Conservation (phyloP, 1,139 yeast species). For the Taphrina communis region DNA sequence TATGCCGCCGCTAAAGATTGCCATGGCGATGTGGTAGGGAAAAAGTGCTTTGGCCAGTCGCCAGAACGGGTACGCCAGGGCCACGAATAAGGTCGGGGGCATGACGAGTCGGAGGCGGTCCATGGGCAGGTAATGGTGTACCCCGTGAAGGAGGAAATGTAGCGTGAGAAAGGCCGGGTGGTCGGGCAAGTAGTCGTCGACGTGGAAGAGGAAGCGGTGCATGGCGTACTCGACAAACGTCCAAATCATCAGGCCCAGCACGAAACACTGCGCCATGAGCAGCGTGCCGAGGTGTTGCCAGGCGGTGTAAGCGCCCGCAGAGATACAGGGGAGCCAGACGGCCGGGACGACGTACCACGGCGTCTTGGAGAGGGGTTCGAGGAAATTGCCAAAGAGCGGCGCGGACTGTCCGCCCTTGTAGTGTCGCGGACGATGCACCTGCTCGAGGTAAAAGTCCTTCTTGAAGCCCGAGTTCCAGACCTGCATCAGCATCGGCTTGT, state of each 20-base stretch:
- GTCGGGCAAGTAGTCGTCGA: conserved; percentile 84
- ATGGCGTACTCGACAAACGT: conserved; percentile 83
- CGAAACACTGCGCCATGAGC: conserved; percentile 52
- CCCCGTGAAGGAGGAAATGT: conserved; percentile 92
- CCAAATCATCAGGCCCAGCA: conserved; percentile 83
- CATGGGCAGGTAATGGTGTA: conserved; percentile 97
- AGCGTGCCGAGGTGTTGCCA: conserved; percentile 48
- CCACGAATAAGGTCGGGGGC: conserved; percentile 85
- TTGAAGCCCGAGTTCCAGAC: conserved; percentile 73
- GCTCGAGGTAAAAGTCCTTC: conserved; percentile 90
- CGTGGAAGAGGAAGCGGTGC: conserved; percentile 91
- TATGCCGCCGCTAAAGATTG: conserved; percentile 90
- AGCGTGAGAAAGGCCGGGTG: conserved; percentile 73
- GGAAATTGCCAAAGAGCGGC: conserved; percentile 75
- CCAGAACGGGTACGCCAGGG: conserved; percentile 65
- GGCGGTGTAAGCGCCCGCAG: conserved; percentile 57
- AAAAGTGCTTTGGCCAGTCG: conserved; percentile 63
- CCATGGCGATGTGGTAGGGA: conserved; percentile 60
- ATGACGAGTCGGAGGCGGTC: conserved; percentile 88
- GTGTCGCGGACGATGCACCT: conserved; percentile 96
- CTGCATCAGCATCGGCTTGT: conserved; percentile 79
- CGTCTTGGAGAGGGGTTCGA: conserved; percentile 72
- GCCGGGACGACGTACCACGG: conserved; percentile 86
- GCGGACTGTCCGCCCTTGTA: conserved; percentile 84
- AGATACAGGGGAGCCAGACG: conserved; percentile 83